A percentile compares a stretch with the other conserved stretches of the same genome.
These are phyloP conservation scores for Eustoma russellianum DNA, from an alignment of 257 asterid genomes.

Conservation along the genomic window DNA sequence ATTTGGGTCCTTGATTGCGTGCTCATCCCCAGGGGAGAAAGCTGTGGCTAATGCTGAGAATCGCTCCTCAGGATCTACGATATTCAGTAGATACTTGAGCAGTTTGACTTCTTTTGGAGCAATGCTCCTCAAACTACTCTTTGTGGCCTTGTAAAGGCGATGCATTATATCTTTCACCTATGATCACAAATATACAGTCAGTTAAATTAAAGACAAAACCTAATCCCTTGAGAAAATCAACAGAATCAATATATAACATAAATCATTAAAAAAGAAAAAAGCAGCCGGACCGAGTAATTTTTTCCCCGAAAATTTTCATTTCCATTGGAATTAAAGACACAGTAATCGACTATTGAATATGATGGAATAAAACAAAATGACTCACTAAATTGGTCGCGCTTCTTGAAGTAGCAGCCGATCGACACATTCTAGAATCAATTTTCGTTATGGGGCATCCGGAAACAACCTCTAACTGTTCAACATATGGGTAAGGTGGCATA, in stretches of 20 bases:
- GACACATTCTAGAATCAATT: too few relatives aligned
- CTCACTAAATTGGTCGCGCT: too few relatives aligned
- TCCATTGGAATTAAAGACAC: too few relatives aligned
- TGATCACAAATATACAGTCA: constrained; percentile 3
- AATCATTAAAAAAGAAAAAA: too few relatives aligned
- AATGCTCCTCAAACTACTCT: constrained; percentile 73
- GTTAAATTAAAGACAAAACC: background rate
- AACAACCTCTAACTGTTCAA: too few relatives aligned
- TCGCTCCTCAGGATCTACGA: constrained; percentile 87
- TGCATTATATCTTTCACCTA: constrained; percentile 94
- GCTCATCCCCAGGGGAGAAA: constrained; percentile 80
- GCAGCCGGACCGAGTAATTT: too few relatives aligned
- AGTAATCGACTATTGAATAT: too few relatives aligned
- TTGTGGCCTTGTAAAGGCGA: constrained; percentile 72
- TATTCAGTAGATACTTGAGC: constrained; percentile 72
- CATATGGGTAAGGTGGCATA: too few relatives aligned
- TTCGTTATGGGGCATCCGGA: too few relatives aligned
- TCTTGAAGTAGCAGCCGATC: too few relatives aligned
- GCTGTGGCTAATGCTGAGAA: constrained; percentile 91
- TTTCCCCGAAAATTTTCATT: background rate
- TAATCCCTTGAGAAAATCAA: background rate
- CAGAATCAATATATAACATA: background rate
- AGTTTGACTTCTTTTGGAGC: constrained; percentile 83
- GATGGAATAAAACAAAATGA: too few relatives aligned
- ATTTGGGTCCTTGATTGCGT: constrained; percentile 47